Conservation (phyloP, 768 basidiomycete genomes). For the Russula ochroleuca region DNA sequence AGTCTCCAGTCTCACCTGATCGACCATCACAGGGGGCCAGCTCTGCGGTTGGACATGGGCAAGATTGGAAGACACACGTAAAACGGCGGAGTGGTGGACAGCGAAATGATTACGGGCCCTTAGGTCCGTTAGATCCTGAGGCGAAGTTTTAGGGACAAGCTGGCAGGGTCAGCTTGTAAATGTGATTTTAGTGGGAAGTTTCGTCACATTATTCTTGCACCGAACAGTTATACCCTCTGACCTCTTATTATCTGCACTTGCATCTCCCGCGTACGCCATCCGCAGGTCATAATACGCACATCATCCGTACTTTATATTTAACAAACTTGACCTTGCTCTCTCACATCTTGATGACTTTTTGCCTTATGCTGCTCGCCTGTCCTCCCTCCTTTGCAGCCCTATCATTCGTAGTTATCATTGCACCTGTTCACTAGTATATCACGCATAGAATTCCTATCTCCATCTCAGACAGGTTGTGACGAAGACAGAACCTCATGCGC, state of each 20-base stretch:
- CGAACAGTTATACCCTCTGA: slow-evolving; percentile 24
- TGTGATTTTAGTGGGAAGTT: slow-evolving; percentile 14
- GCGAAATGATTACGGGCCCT: slow-evolving; percentile 43
- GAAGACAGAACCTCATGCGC: not conserved
- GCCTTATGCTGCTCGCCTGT: not conserved
- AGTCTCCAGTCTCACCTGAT: slow-evolving; percentile 36
- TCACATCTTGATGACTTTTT: slow-evolving; percentile 14
- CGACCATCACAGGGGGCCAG: slow-evolving; percentile 34
- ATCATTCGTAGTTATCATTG: slow-evolving; percentile 19
- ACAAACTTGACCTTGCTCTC: slow-evolving; percentile 16
- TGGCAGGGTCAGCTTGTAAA: slow-evolving; percentile 21
- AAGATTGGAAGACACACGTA: slow-evolving; percentile 39
- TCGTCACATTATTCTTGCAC: slow-evolving; percentile 20
- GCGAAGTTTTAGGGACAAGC: slow-evolving; percentile 28
- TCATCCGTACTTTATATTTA: slow-evolving; percentile 20
- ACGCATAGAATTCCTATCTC: slow-evolving; percentile 21
- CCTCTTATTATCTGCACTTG: slow-evolving; percentile 12
- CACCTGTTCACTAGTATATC: slow-evolving; percentile 23
- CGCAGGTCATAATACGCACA: slow-evolving; percentile 22
- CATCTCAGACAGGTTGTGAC: not conserved
- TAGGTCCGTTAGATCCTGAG: slow-evolving; percentile 42
- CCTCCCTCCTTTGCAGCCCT: slow-evolving; percentile 13
- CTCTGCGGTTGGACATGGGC: slow-evolving; percentile 34
- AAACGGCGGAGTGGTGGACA: slow-evolving; percentile 41
- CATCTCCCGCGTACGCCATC: slow-evolving; percentile 15